Conservation (phyloP, 23 red algal genomes). For the Agarophyton chilense region DNA sequence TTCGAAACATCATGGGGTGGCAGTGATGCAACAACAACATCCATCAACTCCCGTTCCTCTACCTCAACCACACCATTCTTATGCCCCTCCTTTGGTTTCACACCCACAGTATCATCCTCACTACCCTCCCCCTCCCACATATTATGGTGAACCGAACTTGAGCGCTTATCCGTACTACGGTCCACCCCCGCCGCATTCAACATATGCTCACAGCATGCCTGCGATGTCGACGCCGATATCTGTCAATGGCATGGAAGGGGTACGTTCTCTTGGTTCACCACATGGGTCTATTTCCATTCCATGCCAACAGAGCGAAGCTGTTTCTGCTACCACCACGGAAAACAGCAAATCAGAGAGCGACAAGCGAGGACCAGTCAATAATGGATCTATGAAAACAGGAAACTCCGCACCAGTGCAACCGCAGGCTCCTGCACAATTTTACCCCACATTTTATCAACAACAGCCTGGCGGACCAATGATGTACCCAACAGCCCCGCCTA, state of each 20-base stretch:
- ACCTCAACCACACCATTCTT: not conserved
- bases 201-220: not conserved
- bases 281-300: not conserved
- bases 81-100: not conserved
- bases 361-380: not conserved
- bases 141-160: slow-evolving; percentile 2
- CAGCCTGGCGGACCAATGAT: not conserved
- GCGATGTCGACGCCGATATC: slow-evolving; percentile 1
- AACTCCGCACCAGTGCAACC: not conserved
- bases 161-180: not conserved
- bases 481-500: not conserved
- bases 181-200: not conserved
- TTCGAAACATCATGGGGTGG: not conserved
- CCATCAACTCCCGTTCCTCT: not conserved
- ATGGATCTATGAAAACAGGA: not conserved
- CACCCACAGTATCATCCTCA: slow-evolving; percentile 12
- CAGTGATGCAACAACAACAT: not conserved
- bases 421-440: slow-evolving; percentile 1
- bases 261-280: not conserved
- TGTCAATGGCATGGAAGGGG: slow-evolving; percentile 4
- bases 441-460: slow-evolving; percentile 12
- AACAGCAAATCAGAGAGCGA: slow-evolving; percentile 14
- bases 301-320: not conserved
- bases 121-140: not conserved
- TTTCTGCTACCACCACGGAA: not conserved